Evolutionary conservation across 768 basidiomycete genomes (phyloP), one percentile per base, ranked within the genome.

Genomic region (Naganishia randhawae): DNA sequence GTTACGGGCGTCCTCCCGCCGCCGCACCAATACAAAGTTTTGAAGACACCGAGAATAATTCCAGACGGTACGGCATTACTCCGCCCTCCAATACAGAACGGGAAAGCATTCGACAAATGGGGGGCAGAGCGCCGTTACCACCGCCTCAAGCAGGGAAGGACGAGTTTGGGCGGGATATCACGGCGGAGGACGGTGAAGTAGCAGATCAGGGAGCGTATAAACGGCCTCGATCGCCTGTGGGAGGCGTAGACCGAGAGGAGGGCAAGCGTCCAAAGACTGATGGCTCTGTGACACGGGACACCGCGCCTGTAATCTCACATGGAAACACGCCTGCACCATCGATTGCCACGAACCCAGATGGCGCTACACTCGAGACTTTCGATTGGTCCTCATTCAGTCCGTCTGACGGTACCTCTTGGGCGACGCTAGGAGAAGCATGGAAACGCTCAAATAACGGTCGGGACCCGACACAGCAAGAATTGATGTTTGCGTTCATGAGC

Each of bases 401-500:
- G 17, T 52, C 37, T 9, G 35, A 48, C 9, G 51, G 50, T 16
- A 29, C 32, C 14, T 52, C 65, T 11, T 66, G 65, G 65, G 35
- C 65, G 14, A 33, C 27, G 39, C 65, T 66, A 0, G 51, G 65
- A n/a, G 52, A 66, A 48, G 65, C 65, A 1, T 66, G 50, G 51
- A 48, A 50, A 42, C 50, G 52, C 31, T 52, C 35, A n/a, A 66
- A 66, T 25, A 27, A 54, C 17, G 51, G 51, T 25, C 22, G 42
- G 2, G 50, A 53, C 6, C 65, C 65, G 19, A 54, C 51, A 3
- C 65, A 48, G 29, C 35, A 66, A 35, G 65, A 41, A n/a, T 27
- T 66, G 37, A 66, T 66, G 65, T n/a, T 53, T 31, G 32, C 52
- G 11, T 31, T 66, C 35, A 54, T 54, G 65, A 52, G 22, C 25